Conservation (phyloP, 2,329 filamentous ascomycete genomes). For the Xylariaceae sp. region DNA sequence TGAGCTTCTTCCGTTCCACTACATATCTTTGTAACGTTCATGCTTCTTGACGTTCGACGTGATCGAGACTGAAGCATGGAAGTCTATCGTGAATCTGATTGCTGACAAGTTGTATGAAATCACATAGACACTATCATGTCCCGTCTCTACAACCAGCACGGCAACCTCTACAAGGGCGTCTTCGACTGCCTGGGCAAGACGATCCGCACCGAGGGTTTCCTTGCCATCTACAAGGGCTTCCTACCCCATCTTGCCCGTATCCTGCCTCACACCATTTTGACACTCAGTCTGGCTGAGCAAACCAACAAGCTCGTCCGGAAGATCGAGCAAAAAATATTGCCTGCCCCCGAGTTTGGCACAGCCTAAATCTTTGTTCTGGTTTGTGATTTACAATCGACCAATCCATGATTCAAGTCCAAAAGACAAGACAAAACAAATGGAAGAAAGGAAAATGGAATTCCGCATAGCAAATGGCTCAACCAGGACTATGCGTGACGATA, state of each 20-base stretch:
- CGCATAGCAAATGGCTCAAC: background rate
- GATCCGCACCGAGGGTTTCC: slow-evolving; percentile 78
- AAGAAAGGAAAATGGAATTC: background rate
- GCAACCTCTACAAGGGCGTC: slow-evolving; percentile 89
- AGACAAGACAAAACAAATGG: background rate
- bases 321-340: slow-evolving; percentile 59
- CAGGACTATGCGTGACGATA: background rate
- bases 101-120: background rate
- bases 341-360: slow-evolving; percentile 34
- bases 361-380: slow-evolving; percentile 17
- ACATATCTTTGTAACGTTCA: background rate
- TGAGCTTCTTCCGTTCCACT: slow-evolving; percentile 37
- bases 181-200: slow-evolving; percentile 92
- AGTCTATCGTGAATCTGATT: background rate
- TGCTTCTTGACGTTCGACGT: background rate
- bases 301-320: slow-evolving; percentile 87
- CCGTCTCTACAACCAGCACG: slow-evolving; percentile 96
- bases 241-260: slow-evolving; percentile 91
- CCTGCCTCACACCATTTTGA: slow-evolving; percentile 90
- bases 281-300: slow-evolving; percentile 89
- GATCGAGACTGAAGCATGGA: background rate
- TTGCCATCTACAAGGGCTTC: slow-evolving; percentile 98
- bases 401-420: too few species aligned
- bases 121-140: slow-evolving; percentile 88
- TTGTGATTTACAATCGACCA: too few species aligned